A percentile compares a stretch with the other conserved stretches of the same genome.
These are phyloP conservation scores for Phoenix dactylifera DNA, from an alignment of 176 grass and related monocot genomes.

Conservation along the genomic window DNA sequence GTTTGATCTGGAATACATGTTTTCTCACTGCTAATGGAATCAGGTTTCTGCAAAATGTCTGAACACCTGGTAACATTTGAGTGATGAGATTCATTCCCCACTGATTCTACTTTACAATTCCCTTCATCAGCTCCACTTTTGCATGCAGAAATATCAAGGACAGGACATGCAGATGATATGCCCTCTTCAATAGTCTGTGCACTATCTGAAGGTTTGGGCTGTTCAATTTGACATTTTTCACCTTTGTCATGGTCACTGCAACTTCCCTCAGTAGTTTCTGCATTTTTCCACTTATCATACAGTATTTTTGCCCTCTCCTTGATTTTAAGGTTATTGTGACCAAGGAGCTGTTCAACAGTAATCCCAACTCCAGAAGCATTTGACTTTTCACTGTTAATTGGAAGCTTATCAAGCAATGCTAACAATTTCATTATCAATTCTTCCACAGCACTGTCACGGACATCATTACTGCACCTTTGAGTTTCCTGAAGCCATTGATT, in stretches of 20 bases:
- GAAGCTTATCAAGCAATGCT: conserved; percentile 35
- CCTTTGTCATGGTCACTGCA: conserved; percentile 4
- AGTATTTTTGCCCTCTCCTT: conserved; percentile 43
- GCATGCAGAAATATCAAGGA: not conserved
- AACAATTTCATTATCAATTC: conserved; percentile 35
- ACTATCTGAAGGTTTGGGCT: conserved; percentile 7
- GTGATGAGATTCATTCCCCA: conserved; percentile 8
- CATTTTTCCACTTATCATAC: conserved; percentile 32
- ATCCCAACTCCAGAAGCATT: conserved; percentile 25
- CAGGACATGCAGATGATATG: not conserved
- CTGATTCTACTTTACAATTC: not conserved
- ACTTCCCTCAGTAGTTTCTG: conserved; percentile 11
- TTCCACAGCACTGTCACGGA: conserved; percentile 14
- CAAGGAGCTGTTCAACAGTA: conserved; percentile 36
- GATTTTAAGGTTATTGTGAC: conserved; percentile 27
- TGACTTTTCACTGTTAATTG: conserved; percentile 21
- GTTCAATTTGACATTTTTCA: conserved; percentile 3
- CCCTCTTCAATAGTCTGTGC: not conserved
- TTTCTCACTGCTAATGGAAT: conserved; percentile 20
- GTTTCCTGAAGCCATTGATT: conserved; percentile 54
- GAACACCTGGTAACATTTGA: conserved; percentile 15
- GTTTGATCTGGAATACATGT: conserved; percentile 22
- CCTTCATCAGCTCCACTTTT: conserved; percentile 2
- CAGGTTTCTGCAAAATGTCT: not conserved
- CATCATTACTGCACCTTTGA: conserved; percentile 27